phyloP scores from a whole-genome alignment of 257 asterid species.

The Nicotiana tomentosiformis region DNA sequence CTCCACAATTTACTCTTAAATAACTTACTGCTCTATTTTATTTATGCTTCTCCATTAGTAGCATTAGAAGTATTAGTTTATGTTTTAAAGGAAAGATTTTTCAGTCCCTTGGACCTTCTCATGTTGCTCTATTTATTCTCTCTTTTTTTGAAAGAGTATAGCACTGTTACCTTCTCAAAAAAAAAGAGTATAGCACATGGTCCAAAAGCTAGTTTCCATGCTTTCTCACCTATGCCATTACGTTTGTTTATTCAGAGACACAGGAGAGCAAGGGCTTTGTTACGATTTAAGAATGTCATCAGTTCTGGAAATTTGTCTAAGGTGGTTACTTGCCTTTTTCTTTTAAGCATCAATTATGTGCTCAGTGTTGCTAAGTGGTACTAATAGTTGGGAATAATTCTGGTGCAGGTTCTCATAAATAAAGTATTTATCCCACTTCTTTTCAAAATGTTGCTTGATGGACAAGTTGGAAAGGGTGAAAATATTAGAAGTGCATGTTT shows the following conservation, averaged over 20 bases:
- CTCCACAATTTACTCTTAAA: background rate
- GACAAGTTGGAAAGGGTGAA: constrained; percentile 82
- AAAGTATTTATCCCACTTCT: constrained; percentile 74
- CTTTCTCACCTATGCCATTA: constrained; percentile 8
- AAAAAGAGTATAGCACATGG: background rate
- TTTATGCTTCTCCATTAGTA: background rate
- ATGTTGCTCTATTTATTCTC: background rate
- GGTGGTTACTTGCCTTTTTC: constrained; percentile 32
- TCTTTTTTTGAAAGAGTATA: background rate
- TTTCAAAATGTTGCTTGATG: constrained; percentile 63
- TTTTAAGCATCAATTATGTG: constrained; percentile 10
- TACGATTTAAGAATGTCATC: constrained; percentile 51
- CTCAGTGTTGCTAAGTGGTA: background rate
- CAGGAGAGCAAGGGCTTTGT: constrained; percentile 83
- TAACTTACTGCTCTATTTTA: background rate
- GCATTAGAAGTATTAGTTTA: background rate
- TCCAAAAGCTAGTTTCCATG: background rate
- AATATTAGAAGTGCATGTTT: constrained; percentile 72
- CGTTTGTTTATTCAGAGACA: constrained; percentile 60
- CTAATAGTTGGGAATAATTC: background rate
- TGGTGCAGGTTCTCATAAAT: constrained; percentile 56
- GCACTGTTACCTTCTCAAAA: too few relatives aligned
- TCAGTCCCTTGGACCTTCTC: background rate
- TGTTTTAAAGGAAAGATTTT: background rate
- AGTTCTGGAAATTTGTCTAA: constrained; percentile 48